These are phyloP conservation scores for Sarocladiaceae sp. DNA, from an alignment of 2,329 filamentous ascomycete genomes.

Conservation along the genomic window DNA sequence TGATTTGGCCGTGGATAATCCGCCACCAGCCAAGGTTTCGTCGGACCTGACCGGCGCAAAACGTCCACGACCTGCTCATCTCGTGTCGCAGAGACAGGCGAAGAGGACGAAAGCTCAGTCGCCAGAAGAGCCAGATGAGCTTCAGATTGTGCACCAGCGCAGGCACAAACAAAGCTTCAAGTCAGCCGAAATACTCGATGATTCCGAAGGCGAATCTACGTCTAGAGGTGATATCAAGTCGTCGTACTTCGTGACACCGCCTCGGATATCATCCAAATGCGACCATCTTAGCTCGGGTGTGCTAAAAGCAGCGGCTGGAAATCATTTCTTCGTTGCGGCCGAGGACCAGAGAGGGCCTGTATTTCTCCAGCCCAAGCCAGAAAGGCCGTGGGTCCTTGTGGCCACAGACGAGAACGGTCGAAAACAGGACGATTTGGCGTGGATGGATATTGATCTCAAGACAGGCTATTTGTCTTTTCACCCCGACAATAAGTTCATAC, in stretches of 20 bases:
- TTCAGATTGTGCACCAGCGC: constrained; percentile 12
- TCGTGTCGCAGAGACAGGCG: constrained; percentile 9
- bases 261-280: not conserved
- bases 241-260: not conserved
- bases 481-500: not conserved
- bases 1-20: constrained; percentile 14
- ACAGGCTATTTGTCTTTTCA: not conserved
- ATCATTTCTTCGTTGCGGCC: not conserved
- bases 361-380: not conserved
- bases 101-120: not conserved
- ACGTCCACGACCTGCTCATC: not conserved
- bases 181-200: not conserved
- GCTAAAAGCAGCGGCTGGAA: not conserved
- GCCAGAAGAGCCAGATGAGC: constrained; percentile 21
- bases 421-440: not conserved
- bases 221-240: not conserved
- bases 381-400: not conserved
- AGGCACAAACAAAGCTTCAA: not conserved
- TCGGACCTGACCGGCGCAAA: constrained; percentile 17
- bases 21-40: constrained; percentile 16
- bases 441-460: not conserved
- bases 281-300: not conserved
- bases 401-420: not conserved
- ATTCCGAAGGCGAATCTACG: constrained; percentile 6
- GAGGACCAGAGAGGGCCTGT: not conserved